Conservation (phyloP, 345 rosid genomes). For the Citrus unshiu region DNA sequence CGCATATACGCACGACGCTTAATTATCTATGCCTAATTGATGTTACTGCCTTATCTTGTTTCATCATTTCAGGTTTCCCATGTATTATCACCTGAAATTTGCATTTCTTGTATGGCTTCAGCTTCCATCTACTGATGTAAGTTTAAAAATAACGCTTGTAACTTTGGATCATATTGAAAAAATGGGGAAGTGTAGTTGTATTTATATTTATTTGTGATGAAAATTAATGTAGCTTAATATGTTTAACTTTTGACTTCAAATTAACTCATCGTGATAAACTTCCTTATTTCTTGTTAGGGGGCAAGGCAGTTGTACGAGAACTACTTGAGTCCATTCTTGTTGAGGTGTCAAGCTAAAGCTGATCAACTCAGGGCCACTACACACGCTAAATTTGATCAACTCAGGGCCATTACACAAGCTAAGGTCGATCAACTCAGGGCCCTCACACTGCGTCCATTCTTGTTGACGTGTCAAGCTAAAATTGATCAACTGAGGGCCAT, state of each 20-base stretch:
- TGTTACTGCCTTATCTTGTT: not conserved
- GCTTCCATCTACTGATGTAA: constrained; percentile 42
- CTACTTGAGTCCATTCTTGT: constrained; percentile 59
- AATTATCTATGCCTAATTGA: not conserved
- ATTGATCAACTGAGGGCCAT: constrained; percentile 42
- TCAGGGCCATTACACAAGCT: not conserved
- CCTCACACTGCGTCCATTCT: constrained; percentile 44
- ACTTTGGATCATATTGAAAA: not conserved
- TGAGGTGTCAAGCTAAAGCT: constrained; percentile 51
- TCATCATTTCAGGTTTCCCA: constrained; percentile 22
- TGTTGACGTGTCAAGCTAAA: constrained; percentile 52
- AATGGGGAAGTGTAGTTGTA: not conserved
- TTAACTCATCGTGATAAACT: not conserved
- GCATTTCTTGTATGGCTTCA: constrained; percentile 76
- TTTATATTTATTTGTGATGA: not conserved
- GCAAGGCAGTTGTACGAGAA: constrained; percentile 51
- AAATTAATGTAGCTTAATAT: not conserved
- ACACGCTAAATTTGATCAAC: constrained; percentile 35
- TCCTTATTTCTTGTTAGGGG: constrained; percentile 33
- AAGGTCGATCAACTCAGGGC: constrained; percentile 27
- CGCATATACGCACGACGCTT: not conserved
- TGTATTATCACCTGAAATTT: constrained; percentile 67
- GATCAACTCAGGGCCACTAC: constrained; percentile 43
- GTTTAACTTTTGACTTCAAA: not conserved
- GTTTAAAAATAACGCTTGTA: not conserved